phyloP scores from a whole-genome alignment of 2,329 filamentous ascomycete genomes.

The Stachybotrys elegans region DNA sequence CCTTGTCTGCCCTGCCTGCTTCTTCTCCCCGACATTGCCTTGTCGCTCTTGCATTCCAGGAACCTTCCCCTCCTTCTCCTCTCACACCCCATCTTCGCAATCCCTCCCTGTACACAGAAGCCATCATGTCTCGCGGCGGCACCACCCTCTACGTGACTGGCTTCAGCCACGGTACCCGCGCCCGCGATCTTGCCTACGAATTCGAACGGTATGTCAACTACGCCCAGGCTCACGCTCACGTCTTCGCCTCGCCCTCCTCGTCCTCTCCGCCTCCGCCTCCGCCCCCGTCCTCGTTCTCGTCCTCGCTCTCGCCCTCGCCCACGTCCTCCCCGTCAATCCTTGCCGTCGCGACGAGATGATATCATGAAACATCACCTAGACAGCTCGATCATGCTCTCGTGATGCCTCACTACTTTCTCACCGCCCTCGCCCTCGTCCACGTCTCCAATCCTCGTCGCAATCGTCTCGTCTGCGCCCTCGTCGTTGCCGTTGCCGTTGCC shows the following conservation, averaged over 20 bases:
- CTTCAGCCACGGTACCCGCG: conserved; percentile 97
- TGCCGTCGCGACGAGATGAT: conserved; percentile 17
- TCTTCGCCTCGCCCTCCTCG: conserved; percentile 26
- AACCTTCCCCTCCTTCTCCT: not conserved
- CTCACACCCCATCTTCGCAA: too few species aligned
- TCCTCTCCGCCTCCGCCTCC: conserved; percentile 33
- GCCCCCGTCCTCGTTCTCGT: conserved; percentile 34
- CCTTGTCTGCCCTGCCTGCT: conserved; percentile 16
- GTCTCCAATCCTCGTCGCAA: too few species aligned
- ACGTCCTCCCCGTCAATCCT: conserved; percentile 10
- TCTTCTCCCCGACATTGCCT: conserved; percentile 8
- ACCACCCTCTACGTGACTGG: conserved; percentile 97
- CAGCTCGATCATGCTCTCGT: too few species aligned
- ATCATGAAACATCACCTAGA: conserved; percentile 23
- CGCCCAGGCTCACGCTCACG: conserved; percentile 31
- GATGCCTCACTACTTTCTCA: too few species aligned
- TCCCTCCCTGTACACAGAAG: conserved; percentile 7
- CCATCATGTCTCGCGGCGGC: conserved; percentile 81
- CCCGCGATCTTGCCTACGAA: conserved; percentile 98
- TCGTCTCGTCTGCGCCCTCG: too few species aligned
- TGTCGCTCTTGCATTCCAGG: too few species aligned
- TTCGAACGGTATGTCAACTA: conserved; percentile 98
- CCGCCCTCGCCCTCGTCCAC: too few species aligned
- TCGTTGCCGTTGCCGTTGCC: too few species aligned
- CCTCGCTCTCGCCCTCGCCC: conserved; percentile 39